phyloP scores from a whole-genome alignment of 805 yeast genomes.

The Myxozyma kluyveri region DNA sequence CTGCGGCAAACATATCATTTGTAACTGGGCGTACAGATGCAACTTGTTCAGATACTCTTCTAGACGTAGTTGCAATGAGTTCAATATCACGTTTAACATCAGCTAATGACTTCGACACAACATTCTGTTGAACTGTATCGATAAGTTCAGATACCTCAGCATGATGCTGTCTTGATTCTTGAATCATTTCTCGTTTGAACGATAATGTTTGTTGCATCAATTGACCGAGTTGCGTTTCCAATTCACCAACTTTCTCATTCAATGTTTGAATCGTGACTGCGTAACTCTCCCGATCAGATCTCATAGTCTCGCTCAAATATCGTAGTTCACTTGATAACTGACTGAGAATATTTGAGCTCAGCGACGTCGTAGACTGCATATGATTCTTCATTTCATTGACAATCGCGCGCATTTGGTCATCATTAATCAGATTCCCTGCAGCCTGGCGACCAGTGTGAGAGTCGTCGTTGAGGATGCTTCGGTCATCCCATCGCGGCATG shows the following conservation, averaged over 20 bases:
- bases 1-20: not conserved
- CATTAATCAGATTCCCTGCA: conserved; percentile 8
- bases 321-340: conserved; percentile 15
- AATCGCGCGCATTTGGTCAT: conserved; percentile 18
- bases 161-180: conserved; percentile 8
- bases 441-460: conserved; percentile 4
- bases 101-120: conserved; percentile 5
- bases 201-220: conserved; percentile 10
- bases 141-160: not conserved
- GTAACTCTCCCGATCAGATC: conserved; percentile 12
- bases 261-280: conserved; percentile 5
- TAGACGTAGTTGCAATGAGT: conserved; percentile 10
- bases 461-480: conserved; percentile 12
- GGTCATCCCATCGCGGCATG: conserved; percentile 25
- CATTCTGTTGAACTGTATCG: conserved; percentile 9
- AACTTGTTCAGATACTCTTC: conserved; percentile 4
- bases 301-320: conserved; percentile 10
- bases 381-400: conserved; percentile 9
- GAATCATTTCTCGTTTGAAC: conserved; percentile 2
- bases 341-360: conserved; percentile 9
- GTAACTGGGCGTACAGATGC: not conserved
- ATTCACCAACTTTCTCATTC: conserved; percentile 12
- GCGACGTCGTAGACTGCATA: conserved; percentile 14
- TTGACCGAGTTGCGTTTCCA: conserved; percentile 11
- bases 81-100: conserved; percentile 25